Percentiles rank a stretch among this genome's conserved stretches.
Conservation (phyloP, 768 basidiomycete species). For the Trametes punicea region DNA sequence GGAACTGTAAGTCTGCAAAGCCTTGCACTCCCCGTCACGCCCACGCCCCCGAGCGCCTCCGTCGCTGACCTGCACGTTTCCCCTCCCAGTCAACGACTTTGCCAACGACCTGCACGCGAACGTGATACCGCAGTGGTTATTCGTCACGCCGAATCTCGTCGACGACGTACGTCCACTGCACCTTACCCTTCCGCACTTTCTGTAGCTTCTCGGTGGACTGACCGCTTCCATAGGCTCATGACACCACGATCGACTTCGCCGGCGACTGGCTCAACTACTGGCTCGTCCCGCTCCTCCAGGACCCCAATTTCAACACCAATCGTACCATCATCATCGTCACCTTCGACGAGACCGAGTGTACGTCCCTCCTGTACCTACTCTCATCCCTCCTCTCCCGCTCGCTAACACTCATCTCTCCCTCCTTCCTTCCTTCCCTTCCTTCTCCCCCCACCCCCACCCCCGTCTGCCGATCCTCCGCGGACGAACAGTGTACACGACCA, state of each 20-base stretch:
- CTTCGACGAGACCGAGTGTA: conserved; percentile 54
- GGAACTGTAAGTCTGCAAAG: no score
- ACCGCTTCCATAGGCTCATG: conserved; percentile 35
- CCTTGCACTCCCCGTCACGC: no score
- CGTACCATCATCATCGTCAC: conserved; percentile 57
- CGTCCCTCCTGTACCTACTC: background rate
- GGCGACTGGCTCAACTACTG: conserved; percentile 47
- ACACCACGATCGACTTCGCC: conserved; percentile 51
- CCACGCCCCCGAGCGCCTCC: background rate
- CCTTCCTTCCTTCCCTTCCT: no score
- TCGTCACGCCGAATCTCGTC: conserved; percentile 57
- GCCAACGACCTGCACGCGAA: conserved; percentile 49
- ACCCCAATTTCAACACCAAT: conserved; percentile 51
- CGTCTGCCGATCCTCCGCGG: background rate
- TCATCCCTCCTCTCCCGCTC: background rate
- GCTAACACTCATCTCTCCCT: background rate
- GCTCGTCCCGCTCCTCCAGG: conserved; percentile 47
- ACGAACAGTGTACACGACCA: conserved; percentile 31
- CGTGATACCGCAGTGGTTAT: conserved; percentile 55
- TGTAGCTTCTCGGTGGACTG: background rate
- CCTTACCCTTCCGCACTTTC: accelerated
- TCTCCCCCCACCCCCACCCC: conserved; percentile 24
- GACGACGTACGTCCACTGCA: conserved; percentile 41
- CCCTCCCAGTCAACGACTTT: conserved; percentile 53
- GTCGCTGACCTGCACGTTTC: background rate